Evolutionary conservation across 306 rosid species (phyloP).

Genomic region (Rosa multiflora): DNA sequence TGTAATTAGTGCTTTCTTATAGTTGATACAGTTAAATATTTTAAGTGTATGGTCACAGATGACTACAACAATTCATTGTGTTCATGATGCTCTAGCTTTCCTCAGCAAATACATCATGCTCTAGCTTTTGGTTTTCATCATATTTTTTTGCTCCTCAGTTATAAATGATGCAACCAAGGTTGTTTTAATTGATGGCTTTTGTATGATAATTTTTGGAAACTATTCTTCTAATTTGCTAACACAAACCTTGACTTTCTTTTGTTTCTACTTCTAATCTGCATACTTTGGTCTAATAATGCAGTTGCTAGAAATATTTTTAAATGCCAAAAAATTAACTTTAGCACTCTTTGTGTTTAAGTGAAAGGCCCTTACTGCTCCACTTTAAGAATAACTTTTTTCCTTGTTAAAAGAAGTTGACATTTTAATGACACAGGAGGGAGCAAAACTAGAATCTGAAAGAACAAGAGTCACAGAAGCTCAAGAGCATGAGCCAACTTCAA

Average conservation of each 20-base stretch:
- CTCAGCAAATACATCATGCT: too few relatives aligned
- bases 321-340: background rate
- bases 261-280: background rate
- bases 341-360: background rate
- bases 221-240: background rate
- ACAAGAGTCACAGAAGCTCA: constrained; percentile 36
- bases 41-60: background rate
- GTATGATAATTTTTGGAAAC: background rate
- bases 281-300: background rate
- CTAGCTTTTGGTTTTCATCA: background rate
- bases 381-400: background rate
- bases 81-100: background rate
- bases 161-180: background rate
- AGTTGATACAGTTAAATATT: background rate
- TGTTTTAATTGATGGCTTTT: background rate
- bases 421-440: constrained; percentile 53
- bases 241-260: background rate
- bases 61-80: background rate
- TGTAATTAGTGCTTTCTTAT: background rate
- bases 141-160: background rate
- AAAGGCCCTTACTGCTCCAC: background rate
- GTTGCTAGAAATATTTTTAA: background rate
- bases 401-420: background rate
- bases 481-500: constrained; percentile 38
- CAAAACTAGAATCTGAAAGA: constrained; percentile 48